Evolutionary conservation across 305 asterid genomes (phyloP), one percentile per base, ranked within the genome.

Genomic region (Fraxinus xanthoxyloides): DNA sequence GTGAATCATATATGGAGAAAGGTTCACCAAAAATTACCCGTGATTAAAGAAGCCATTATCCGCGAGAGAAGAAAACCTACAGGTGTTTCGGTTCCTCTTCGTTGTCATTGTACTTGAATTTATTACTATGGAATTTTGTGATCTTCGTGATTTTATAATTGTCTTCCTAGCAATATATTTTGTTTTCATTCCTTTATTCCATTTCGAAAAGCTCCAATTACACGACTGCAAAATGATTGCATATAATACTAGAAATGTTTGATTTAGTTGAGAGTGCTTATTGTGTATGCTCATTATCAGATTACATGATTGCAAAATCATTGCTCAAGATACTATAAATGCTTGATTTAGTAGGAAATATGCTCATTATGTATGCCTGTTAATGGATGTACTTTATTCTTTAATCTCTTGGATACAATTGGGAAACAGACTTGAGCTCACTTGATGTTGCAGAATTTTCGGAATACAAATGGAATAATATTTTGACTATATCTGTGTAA

Each of bases 1-100:
- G 97, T 95, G 87, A 91, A 95, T 75, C 89, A 91, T 70, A 94
- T 95, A 56, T 94, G 99, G 99, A 89, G 76, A 80, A 95, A 95
- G 90, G 94, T 95, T 82, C 89, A 90, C 51, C 90, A 93, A 75
- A 95, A 93, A 81, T 77, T 95, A 72, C 97, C 98, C 2, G 43
- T 87, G 82, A 88, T 94, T 40, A 92, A 88, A 82, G 99, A 94
- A 85, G 93, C 94, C 77, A 82, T 91, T 17, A 48, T 83, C n/a
- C 92, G 99, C 61, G 96, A 94, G 88, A 92, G 91, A 85, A 88
- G 99, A 88, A 94, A 91, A 84, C 97, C 98, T 1, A 84, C 90
- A 0, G 92, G 97, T 65, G 94, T 89, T 63, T 83, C 88, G 0
- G 92, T 92, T 86, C 99, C 96, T 17, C 88, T 82, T 77, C 96